Conservation (phyloP, 176 grass and related monocot species). For the Bromus sterilis region DNA sequence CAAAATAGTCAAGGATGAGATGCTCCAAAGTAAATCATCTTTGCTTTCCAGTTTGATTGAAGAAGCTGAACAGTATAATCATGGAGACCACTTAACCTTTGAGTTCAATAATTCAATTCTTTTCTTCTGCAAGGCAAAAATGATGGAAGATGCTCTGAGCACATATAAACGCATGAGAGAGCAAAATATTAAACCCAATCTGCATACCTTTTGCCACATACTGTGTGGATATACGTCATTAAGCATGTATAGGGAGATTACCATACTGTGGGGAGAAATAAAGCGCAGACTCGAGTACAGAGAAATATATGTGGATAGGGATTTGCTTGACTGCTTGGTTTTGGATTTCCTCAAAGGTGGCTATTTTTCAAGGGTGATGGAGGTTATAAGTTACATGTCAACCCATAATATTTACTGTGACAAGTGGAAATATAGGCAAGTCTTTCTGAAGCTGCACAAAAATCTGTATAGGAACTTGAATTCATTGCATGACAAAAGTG, state of each 20-base stretch:
- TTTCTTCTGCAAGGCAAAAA: constrained; percentile 92
- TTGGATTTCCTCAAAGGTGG: constrained; percentile 81
- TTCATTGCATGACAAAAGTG: constrained; percentile 52
- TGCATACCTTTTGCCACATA: constrained; percentile 64
- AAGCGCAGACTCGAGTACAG: constrained; percentile 54
- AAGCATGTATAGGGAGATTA: constrained; percentile 64
- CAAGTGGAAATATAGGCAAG: constrained; percentile 72
- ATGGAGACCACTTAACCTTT: constrained; percentile 32
- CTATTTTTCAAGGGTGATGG: constrained; percentile 83
- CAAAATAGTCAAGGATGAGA: constrained; percentile 21
- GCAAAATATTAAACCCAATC: constrained; percentile 62
- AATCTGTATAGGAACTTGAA: constrained; percentile 74
- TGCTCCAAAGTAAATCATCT: constrained; percentile 24
- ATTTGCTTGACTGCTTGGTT: constrained; percentile 68
- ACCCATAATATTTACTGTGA: constrained; percentile 58
- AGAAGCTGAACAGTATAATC: constrained; percentile 38
- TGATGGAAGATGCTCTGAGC: constrained; percentile 81
- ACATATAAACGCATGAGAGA: constrained; percentile 80
- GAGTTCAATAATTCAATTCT: constrained; percentile 79
- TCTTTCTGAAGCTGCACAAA: constrained; percentile 72
- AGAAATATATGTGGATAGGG: constrained; percentile 41
- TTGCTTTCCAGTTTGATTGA: constrained; percentile 50
- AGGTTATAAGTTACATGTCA: constrained; percentile 65
- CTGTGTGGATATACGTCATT: constrained; percentile 66
- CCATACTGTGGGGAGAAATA: constrained; percentile 92